phyloP scores from a whole-genome alignment of 1,284 basidiomycete genomes.

The Sporisorium graminicola region DNA sequence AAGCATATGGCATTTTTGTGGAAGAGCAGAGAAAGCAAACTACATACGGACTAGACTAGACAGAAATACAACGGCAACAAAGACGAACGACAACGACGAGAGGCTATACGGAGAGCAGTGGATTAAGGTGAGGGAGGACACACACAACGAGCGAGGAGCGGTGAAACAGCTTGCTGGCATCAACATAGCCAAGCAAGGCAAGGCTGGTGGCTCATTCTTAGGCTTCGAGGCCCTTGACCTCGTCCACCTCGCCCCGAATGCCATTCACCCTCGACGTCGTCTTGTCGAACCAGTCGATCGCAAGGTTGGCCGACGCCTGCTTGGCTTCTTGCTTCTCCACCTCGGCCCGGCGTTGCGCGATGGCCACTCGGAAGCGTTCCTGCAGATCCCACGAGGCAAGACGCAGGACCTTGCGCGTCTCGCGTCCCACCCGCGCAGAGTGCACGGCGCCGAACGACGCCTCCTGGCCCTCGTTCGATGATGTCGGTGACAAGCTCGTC shows the following conservation, averaged over 20 bases:
- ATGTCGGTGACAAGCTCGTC: conserved; percentile 1
- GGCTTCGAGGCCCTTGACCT: conserved; percentile 43
- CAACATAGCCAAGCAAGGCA: not conserved
- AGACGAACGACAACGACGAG: too few relatives aligned
- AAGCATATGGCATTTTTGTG: conserved; percentile 4
- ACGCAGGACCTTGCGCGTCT: conserved; percentile 93
- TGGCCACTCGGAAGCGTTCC: conserved; percentile 83
- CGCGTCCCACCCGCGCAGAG: conserved; percentile 80
- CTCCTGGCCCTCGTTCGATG: conserved; percentile 15
- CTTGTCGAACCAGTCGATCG: conserved; percentile 58
- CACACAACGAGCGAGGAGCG: not conserved
- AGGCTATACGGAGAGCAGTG: too few relatives aligned
- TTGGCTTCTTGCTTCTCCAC: conserved; percentile 62
- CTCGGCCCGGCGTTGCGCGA: conserved; percentile 79
- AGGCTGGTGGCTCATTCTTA: conserved; percentile 5
- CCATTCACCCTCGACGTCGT: conserved; percentile 34
- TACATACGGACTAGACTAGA: not conserved
- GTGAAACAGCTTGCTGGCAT: too few relatives aligned
- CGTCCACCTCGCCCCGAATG: conserved; percentile 25
- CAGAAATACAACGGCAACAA: not conserved
- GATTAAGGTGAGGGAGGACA: too few relatives aligned
- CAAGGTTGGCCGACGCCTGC: conserved; percentile 56
- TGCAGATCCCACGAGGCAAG: conserved; percentile 91
- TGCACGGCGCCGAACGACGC: conserved; percentile 78
- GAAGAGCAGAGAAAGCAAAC: not conserved